Evolutionary conservation across 805 yeast genomes (phyloP).

Genomic region (Lachancea cidri): DNA sequence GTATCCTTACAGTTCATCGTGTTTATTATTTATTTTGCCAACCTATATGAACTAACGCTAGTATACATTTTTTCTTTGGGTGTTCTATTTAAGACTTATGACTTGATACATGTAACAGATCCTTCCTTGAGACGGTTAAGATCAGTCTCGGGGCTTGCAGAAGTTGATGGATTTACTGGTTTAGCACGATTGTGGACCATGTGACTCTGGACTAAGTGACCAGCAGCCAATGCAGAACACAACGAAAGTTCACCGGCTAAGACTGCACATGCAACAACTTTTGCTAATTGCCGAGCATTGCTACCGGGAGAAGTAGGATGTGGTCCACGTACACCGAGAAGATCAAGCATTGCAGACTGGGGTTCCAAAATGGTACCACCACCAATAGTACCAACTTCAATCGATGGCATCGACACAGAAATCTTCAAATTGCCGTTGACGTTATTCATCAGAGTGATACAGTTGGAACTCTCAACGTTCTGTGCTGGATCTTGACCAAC

Average conservation of each 20-base stretch:
- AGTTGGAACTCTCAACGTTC: conserved; percentile 94
- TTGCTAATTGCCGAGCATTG: conserved; percentile 90
- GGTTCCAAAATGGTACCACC: conserved; percentile 98
- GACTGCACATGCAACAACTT: conserved; percentile 88
- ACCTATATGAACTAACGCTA: not conserved
- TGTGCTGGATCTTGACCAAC: conserved; percentile 99
- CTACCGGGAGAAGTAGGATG: conserved; percentile 91
- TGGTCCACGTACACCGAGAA: conserved; percentile 93
- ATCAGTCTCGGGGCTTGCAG: conserved; percentile 29
- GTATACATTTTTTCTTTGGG: conserved; percentile 1
- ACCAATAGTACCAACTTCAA: conserved; percentile 98
- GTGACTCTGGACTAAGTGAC: conserved; percentile 95
- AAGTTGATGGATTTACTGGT: conserved; percentile 27
- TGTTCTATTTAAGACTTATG: conserved; percentile 29
- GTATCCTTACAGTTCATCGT: not conserved
- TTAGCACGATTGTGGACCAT: conserved; percentile 88
- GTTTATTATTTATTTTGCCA: not conserved
- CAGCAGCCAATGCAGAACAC: conserved; percentile 96
- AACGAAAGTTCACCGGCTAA: conserved; percentile 93
- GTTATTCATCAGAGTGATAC: conserved; percentile 93
- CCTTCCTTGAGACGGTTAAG: conserved; percentile 59
- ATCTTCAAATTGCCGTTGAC: conserved; percentile 76
- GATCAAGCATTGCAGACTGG: conserved; percentile 91
- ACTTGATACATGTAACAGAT: conserved; percentile 67
- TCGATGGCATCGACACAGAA: conserved; percentile 98